Evolutionary conservation across 768 basidiomycete species (phyloP).

Genomic region (Amanita subjunquillea): DNA sequence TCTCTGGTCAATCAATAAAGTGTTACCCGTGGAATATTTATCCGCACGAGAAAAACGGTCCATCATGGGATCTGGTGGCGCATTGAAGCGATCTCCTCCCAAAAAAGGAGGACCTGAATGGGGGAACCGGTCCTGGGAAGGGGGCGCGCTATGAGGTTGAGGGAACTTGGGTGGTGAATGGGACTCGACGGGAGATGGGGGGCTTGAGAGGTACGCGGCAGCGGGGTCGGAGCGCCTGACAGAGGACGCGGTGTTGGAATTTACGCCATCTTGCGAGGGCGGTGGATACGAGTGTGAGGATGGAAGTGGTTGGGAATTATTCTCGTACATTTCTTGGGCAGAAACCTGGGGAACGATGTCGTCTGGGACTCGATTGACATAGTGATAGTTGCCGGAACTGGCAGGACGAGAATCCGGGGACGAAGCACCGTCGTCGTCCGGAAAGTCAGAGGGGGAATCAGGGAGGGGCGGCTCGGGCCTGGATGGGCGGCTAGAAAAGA

Average conservation of each 20-base stretch:
- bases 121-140: slow-evolving; percentile 34
- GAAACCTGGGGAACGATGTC: slow-evolving; percentile 21
- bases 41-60: slow-evolving; percentile 30
- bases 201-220: slow-evolving; percentile 24
- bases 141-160: slow-evolving; percentile 30
- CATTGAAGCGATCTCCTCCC: slow-evolving; percentile 28
- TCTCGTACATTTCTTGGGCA: slow-evolving; percentile 21
- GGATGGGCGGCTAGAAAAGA: slow-evolving; percentile 5
- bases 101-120: slow-evolving; percentile 29
- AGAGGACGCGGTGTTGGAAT: slow-evolving; percentile 18
- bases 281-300: slow-evolving; percentile 16
- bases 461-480: slow-evolving; percentile 14
- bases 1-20: slow-evolving; percentile 41
- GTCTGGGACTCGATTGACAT: slow-evolving; percentile 18
- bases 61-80: slow-evolving; percentile 22
- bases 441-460: slow-evolving; percentile 19
- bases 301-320: slow-evolving; percentile 10
- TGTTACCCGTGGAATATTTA: slow-evolving; percentile 24
- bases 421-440: slow-evolving; percentile 23
- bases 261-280: slow-evolving; percentile 12
- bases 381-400: slow-evolving; percentile 20
- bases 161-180: slow-evolving; percentile 27
- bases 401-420: slow-evolving; percentile 22
- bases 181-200: slow-evolving; percentile 34
- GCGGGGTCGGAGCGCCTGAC: slow-evolving; percentile 17